These are phyloP conservation scores for Salmacisia buchloeana DNA, from an alignment of 1,284 basidiomycete genomes.

Conservation along the genomic window DNA sequence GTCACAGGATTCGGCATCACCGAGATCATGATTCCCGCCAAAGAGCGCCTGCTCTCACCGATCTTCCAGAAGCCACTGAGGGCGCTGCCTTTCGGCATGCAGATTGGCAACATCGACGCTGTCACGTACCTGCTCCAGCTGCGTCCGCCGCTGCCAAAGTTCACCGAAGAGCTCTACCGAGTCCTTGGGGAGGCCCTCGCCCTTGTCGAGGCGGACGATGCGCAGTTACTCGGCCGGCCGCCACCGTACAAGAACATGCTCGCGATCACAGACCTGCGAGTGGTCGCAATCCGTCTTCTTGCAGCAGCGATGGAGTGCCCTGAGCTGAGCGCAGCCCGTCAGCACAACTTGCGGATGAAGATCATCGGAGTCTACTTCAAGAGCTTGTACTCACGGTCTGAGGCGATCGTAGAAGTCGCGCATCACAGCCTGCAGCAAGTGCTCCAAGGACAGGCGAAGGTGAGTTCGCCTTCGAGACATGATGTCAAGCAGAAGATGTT, in stretches of 20 bases:
- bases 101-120: conserved; percentile 97
- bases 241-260: conserved; percentile 72
- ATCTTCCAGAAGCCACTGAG: conserved; percentile 97
- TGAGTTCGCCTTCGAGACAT: neutral
- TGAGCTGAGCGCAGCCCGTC: conserved; percentile 61
- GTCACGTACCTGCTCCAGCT: conserved; percentile 76
- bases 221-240: conserved; percentile 67
- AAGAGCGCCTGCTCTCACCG: conserved; percentile 76
- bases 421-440: conserved; percentile 89
- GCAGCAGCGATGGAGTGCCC: conserved; percentile 91
- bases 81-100: conserved; percentile 88
- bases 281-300: conserved; percentile 86
- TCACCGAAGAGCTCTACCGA: conserved; percentile 86
- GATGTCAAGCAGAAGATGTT: neutral
- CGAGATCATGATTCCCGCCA: conserved; percentile 76
- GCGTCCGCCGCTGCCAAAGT: conserved; percentile 80
- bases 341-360: conserved; percentile 57
- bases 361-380: conserved; percentile 98
- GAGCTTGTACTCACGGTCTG: conserved; percentile 87
- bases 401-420: conserved; percentile 90
- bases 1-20: conserved; percentile 67
- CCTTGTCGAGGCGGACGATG: conserved; percentile 89
- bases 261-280: conserved; percentile 84
- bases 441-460: conserved; percentile 72
- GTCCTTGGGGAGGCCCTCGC: conserved; percentile 90